Conservation (phyloP, 345 rosid species). For the Hevea brasiliensis region DNA sequence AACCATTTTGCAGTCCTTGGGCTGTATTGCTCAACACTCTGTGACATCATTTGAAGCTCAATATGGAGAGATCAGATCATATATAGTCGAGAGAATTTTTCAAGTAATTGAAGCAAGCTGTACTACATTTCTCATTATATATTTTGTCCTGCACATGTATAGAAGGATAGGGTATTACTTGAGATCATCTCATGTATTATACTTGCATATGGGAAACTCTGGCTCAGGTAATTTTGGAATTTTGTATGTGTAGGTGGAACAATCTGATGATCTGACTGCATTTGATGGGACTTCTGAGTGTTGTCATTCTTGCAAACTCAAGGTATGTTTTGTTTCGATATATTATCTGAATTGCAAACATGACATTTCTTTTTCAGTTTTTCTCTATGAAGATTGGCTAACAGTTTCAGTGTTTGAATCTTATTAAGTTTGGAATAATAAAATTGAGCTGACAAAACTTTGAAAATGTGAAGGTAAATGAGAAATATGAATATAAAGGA, state of each 20-base stretch:
- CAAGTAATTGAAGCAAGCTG: constrained; percentile 51
- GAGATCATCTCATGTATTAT: constrained; percentile 14
- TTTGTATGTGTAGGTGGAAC: constrained; percentile 46
- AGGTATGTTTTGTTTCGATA: constrained; percentile 46
- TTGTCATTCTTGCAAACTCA: constrained; percentile 57
- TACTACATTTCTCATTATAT: constrained; percentile 13
- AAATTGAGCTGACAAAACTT: neutral
- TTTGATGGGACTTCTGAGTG: constrained; percentile 44
- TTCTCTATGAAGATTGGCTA: neutral
- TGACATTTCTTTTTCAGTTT: neutral
- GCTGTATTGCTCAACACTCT: constrained; percentile 72
- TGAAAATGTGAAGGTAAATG: neutral
- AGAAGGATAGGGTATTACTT: constrained; percentile 12
- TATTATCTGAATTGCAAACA: neutral
- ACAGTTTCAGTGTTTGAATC: neutral
- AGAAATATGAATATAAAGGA: neutral
- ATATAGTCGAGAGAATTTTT: constrained; percentile 43
- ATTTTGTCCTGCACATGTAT: constrained; percentile 20
- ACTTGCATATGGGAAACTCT: constrained; percentile 16
- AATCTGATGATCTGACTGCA: constrained; percentile 36
- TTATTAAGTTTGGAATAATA: neutral
- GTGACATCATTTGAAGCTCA: constrained; percentile 53
- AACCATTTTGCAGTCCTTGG: constrained; percentile 85
- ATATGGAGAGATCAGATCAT: constrained; percentile 53
- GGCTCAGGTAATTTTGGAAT: constrained; percentile 12